Evolutionary conservation across 345 rosid species (phyloP).

Genomic region (Eutrema japonicum): DNA sequence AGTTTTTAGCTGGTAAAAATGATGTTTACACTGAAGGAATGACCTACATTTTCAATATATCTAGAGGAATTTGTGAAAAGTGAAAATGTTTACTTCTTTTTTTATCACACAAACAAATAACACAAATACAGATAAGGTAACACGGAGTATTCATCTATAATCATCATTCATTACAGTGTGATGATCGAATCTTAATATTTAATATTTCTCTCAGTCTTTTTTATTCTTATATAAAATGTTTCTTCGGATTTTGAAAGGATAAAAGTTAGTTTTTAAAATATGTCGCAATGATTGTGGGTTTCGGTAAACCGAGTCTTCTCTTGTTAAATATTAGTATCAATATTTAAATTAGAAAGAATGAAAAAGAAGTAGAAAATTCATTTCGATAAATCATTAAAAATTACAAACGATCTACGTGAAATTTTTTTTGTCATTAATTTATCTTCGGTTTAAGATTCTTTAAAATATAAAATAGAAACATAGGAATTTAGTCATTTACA

Average conservation of each 20-base stretch:
- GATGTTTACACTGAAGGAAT: too few relatives aligned
- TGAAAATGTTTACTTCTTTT: too few relatives aligned
- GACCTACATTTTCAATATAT: too few relatives aligned
- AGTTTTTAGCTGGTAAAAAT: too few relatives aligned
- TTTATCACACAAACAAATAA: too few relatives aligned
- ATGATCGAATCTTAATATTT: slow-evolving; percentile 14
- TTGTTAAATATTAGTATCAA: neutral
- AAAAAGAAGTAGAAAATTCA: neutral
- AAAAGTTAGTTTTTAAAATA: neutral
- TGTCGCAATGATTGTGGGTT: slow-evolving; percentile 7
- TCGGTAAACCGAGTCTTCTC: slow-evolving; percentile 1
- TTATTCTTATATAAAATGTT: neutral
- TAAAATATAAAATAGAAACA: neutral
- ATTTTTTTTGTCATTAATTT: neutral
- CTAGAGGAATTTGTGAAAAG: too few relatives aligned
- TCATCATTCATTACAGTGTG: slow-evolving; percentile 17
- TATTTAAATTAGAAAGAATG: neutral
- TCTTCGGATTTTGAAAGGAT: slow-evolving; percentile 39
- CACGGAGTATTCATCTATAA: too few relatives aligned
- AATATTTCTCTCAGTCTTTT: neutral
- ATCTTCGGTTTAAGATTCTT: neutral
- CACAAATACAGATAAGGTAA: too few relatives aligned
- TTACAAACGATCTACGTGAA: neutral
- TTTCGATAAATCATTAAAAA: neutral
- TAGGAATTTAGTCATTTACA: too few relatives aligned